Conservation (phyloP, 345 rosid genomes). For the Brassica cretica region DNA sequence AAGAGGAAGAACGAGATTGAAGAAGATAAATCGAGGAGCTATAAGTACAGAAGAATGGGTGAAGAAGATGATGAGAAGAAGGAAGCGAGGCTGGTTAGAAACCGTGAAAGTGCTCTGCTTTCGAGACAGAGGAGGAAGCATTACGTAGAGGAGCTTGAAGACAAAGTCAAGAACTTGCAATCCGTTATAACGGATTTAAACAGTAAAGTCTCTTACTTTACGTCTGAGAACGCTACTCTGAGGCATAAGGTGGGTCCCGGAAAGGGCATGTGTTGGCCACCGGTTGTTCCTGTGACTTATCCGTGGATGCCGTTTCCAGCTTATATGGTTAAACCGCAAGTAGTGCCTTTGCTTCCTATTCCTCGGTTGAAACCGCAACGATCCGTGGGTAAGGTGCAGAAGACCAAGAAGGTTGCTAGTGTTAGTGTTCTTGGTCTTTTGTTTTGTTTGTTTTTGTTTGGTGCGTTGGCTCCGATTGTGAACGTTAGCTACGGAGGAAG, state of each 20-base stretch:
- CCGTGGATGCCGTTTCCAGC: slow-evolving; percentile 68
- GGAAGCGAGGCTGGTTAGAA: slow-evolving; percentile 67
- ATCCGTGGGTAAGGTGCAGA: slow-evolving; percentile 49
- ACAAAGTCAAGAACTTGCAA: slow-evolving; percentile 69
- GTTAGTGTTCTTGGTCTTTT: slow-evolving; percentile 75
- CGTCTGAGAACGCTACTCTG: slow-evolving; percentile 75
- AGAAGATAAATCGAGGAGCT: slow-evolving; percentile 38
- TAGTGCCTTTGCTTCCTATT: slow-evolving; percentile 83
- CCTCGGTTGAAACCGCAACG: slow-evolving; percentile 73
- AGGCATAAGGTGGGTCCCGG: slow-evolving; percentile 58
- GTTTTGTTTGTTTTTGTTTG: slow-evolving; percentile 63
- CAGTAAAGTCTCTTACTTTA: slow-evolving; percentile 59
- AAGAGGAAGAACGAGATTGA: slow-evolving; percentile 49
- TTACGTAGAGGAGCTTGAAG: slow-evolving; percentile 91
- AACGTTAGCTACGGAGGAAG: slow-evolving; percentile 54
- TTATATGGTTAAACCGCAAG: slow-evolving; percentile 45
- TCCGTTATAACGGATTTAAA: slow-evolving; percentile 73
- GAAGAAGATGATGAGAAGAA: slow-evolving; percentile 47
- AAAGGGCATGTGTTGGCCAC: slow-evolving; percentile 46
- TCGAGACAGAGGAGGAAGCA: slow-evolving; percentile 91
- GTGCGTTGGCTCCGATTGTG: slow-evolving; percentile 64
- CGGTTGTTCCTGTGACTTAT: slow-evolving; percentile 8
- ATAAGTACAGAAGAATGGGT: slow-evolving; percentile 42
- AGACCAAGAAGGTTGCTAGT: slow-evolving; percentile 85
- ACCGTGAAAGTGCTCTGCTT: slow-evolving; percentile 90